Conservation (phyloP, 371 early-diverging fungal genomes). For the Circinella minor region DNA sequence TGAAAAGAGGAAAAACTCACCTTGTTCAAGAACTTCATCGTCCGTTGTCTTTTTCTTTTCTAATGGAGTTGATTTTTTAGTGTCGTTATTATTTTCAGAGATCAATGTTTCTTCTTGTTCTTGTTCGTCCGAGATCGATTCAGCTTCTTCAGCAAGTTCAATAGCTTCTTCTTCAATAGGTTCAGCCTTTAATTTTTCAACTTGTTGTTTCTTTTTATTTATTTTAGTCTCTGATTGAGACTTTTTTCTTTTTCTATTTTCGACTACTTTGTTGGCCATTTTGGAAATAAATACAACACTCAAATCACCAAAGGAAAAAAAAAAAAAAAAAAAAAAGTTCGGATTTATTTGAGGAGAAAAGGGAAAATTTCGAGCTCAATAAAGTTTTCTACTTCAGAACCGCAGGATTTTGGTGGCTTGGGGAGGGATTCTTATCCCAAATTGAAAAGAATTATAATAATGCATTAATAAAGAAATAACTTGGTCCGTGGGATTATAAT, state of each 20-base stretch:
- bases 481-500: too few species aligned
- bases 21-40: conserved; percentile 4
- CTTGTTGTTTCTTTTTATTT: conserved; percentile 20
- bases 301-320: too few species aligned
- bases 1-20: background rate
- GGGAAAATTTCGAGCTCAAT: background rate
- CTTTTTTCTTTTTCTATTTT: conserved; percentile 18
- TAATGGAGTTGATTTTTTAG: too few species aligned
- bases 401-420: background rate
- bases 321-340: background rate
- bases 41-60: background rate
- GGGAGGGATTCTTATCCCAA: background rate
- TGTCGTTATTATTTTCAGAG: too few species aligned
- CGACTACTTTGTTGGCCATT: conserved; percentile 17
- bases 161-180: conserved; percentile 15
- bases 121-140: conserved; percentile 11
- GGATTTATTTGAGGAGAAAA: too few species aligned
- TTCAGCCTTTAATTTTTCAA: background rate
- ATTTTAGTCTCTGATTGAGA: conserved; percentile 2
- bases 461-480: too few species aligned
- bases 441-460: background rate
- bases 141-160: conserved; percentile 11
- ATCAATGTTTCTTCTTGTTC: too few species aligned
- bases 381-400: background rate
- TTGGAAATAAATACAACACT: too few species aligned